Percentiles rank a stretch among this genome's conserved stretches.
Evolutionary conservation across 2,329 filamentous ascomycete genomes (phyloP).

Genomic region (Phialocephala sp.): DNA sequence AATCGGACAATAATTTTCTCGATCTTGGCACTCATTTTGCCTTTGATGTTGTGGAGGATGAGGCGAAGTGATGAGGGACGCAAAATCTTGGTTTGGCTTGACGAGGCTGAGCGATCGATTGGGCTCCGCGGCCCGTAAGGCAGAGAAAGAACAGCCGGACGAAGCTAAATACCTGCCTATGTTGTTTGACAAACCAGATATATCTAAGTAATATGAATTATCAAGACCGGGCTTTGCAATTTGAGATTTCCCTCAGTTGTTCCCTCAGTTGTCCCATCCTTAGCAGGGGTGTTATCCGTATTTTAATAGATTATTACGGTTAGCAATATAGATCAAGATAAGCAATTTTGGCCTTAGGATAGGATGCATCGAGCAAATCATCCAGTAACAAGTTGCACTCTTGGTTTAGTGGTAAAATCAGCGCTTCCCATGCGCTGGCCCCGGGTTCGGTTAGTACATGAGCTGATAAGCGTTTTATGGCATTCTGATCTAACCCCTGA

Average conservation of each 20-base stretch:
- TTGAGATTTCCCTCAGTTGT: too few relatives aligned
- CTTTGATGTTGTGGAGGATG: neutral
- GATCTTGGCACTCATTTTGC: conserved; percentile 58
- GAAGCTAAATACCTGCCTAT: neutral
- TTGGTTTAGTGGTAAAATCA: conserved; percentile 46
- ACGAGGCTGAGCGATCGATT: conserved; percentile 13
- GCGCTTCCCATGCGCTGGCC: conserved; percentile 46
- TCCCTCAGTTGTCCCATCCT: neutral
- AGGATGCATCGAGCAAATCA: neutral
- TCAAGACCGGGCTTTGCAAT: too few relatives aligned
- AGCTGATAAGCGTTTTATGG: too few relatives aligned
- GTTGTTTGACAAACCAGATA: too few relatives aligned
- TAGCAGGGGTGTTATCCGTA: neutral
- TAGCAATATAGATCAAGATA: neutral
- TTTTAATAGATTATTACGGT: neutral
- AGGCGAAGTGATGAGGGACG: neutral
- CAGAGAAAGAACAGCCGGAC: neutral
- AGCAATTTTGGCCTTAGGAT: conserved; percentile 1
- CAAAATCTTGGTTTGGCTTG: conserved; percentile 14
- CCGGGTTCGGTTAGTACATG: conserved; percentile 39
- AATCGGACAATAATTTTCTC: conserved; percentile 77
- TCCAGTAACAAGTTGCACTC: conserved; percentile 24
- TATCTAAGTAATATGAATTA: too few relatives aligned
- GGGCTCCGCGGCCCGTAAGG: neutral
- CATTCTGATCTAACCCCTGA: too few relatives aligned